phyloP scores from a whole-genome alignment of 73 alveolate species.

The Stentor coeruleus region DNA sequence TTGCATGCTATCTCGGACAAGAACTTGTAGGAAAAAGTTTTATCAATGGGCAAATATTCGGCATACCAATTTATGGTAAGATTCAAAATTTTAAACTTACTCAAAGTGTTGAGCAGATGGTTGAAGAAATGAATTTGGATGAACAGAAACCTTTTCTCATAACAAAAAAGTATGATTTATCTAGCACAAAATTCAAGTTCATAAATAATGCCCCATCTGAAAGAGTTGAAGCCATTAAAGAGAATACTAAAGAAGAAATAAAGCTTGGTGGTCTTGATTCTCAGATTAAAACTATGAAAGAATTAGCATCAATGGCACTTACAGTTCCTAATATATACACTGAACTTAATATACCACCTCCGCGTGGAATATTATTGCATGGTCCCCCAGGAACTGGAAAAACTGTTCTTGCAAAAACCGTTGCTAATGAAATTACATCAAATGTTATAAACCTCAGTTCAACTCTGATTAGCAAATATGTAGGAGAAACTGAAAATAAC shows the following conservation, averaged over 20 bases:
- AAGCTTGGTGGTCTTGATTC: conserved; percentile 74
- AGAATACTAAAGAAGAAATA: neutral
- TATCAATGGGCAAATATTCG: neutral
- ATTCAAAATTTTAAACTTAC: conserved; percentile 5
- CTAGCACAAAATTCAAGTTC: conserved; percentile 16
- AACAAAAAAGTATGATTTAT: too few relatives aligned
- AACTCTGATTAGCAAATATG: conserved; percentile 91
- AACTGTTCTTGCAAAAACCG: conserved; percentile 93
- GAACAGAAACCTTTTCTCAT: conserved; percentile 17
- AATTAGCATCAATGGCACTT: conserved; percentile 70
- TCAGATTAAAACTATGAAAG: conserved; percentile 54
- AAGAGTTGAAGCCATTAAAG: neutral
- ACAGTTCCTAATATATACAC: conserved; percentile 57
- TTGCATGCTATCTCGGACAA: neutral
- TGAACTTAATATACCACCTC: conserved; percentile 71
- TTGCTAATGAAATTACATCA: conserved; percentile 92
- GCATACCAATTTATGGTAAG: neutral
- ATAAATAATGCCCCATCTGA: neutral
- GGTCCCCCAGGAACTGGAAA: conserved; percentile 99
- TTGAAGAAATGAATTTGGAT: neutral
- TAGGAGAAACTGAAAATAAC: conserved; percentile 82
- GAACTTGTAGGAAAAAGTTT: neutral
- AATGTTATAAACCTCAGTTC: conserved; percentile 92
- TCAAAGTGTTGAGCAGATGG: neutral
- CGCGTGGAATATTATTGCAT: conserved; percentile 93